Conservation (phyloP, 495 filamentous ascomycete genomes). For the Lichenothelia convexa region DNA sequence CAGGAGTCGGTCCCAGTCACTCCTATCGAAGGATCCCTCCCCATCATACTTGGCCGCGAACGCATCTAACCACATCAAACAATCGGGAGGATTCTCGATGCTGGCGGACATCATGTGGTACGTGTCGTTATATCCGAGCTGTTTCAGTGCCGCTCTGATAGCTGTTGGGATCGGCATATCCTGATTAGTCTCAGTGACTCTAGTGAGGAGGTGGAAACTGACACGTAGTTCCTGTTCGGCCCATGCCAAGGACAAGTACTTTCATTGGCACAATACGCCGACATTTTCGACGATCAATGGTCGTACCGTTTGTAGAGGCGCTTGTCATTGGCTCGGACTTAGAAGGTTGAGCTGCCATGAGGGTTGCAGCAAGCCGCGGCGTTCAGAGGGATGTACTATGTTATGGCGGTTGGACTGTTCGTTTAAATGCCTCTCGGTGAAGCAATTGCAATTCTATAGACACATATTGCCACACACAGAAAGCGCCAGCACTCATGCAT, state of each 20-base stretch:
- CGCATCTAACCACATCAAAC: constrained; percentile 45
- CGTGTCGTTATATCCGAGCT: constrained; percentile 40
- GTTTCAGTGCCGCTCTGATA: constrained; percentile 37
- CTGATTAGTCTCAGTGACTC: neutral
- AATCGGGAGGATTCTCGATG: constrained; percentile 41
- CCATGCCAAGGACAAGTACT: constrained; percentile 42
- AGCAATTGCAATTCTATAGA: too few relatives aligned
- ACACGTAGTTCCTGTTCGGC: constrained; percentile 52
- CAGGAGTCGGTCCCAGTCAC: constrained; percentile 50
- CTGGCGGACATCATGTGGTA: constrained; percentile 52
- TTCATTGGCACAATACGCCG: constrained; percentile 47
- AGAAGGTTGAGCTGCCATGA: too few relatives aligned
- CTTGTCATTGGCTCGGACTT: too few relatives aligned
- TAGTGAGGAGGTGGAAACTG: constrained; percentile 15
- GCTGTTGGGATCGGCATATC: constrained; percentile 23
- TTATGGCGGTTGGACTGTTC: too few relatives aligned
- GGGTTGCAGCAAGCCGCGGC: too few relatives aligned
- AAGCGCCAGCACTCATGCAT: too few relatives aligned
- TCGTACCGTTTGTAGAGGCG: too few relatives aligned
- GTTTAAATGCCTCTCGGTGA: too few relatives aligned
- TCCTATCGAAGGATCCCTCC: constrained; percentile 38
- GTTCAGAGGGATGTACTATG: too few relatives aligned
- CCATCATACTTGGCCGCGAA: constrained; percentile 46
- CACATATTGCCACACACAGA: too few relatives aligned
- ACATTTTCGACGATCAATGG: constrained; percentile 43